Conservation (phyloP, 2,329 filamentous ascomycete genomes). For the Paraphaeosphaeria minitans region DNA sequence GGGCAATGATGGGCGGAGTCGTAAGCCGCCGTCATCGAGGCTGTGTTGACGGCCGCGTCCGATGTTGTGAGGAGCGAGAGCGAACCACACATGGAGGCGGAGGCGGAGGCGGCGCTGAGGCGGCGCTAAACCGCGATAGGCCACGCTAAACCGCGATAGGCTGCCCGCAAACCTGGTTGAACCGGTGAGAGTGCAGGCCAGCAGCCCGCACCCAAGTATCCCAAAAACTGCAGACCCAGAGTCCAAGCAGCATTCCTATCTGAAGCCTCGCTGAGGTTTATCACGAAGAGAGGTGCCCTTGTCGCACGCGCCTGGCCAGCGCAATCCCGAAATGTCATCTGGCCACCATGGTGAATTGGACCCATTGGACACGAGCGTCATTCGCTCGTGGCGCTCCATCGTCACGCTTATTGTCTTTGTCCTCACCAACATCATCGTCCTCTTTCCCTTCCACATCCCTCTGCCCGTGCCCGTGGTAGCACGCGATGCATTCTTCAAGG, state of each 20-base stretch:
- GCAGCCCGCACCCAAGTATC: neutral
- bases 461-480: slow-evolving; percentile 57
- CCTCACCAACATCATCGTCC: slow-evolving; percentile 69
- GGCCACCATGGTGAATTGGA: neutral
- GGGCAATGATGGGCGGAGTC: neutral
- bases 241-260: neutral
- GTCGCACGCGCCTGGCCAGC: neutral
- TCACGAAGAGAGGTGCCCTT: neutral
- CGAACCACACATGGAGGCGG: neutral
- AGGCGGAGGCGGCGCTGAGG: too few relatives aligned
- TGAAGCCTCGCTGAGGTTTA: neutral
- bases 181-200: neutral
- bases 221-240: neutral
- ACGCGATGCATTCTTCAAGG: slow-evolving; percentile 55
- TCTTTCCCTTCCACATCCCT: slow-evolving; percentile 71
- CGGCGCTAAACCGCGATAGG: too few relatives aligned
- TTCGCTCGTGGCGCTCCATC: slow-evolving; percentile 71
- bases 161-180: neutral
- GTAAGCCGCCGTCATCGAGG: slow-evolving; percentile 4
- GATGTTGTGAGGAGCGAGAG: neutral
- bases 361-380: slow-evolving; percentile 57
- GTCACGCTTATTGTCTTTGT: slow-evolving; percentile 72
- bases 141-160: neutral
- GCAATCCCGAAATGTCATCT: slow-evolving; percentile 8
- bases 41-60: neutral